Base-by-base conservation (phyloP, 1,139 yeast genomes). In the Debaryomycetaceae sp. region DNA sequence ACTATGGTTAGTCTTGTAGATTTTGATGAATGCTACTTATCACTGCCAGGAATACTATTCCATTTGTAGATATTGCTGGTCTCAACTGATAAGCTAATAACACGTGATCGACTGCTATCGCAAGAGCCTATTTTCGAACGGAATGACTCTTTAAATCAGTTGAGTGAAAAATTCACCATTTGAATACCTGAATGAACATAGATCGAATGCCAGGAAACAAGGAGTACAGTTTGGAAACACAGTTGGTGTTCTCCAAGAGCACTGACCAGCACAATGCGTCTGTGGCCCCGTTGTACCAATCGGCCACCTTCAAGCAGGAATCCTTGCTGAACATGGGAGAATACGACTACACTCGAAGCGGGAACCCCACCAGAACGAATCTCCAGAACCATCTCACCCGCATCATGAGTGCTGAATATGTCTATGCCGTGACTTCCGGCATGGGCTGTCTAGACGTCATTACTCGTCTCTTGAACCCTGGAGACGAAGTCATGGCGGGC, bases 371-470 rank as follows among this genome's bases (percentile, higher is more conserved):
- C 2, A 67, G 96, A 53, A 73, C 92, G 0, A 73, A 73, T 28
- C 59, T 85, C 35, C 95, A 86, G 51, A 63, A 72, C 31, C 93
- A 86, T 43, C 50, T 86, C 44, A 77, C 83, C 28, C 71, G 73
- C 40, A 70, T 86, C 45, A 83, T 83, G 78, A 68, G 66, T 39
- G 87, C 93, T 8, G 58, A 68, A 25, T 69, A 77, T 31, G 74
- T 85, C 2, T 77, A 68, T 44, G 94, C 93, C 4, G 94, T 86
- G 10, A 75, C 87, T 23, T 76, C 87, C 32, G 96, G 96, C 19
- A 86, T 86, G 96, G 81, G 93, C 6, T 86, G 94, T 35, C 63
- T 83, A 38, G 95, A 86, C 49, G 90, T 85, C 19, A 79, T 86
- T 32, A 70, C 81, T 23, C 66, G 87, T 31, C 57, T 81, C 36